Conservation (phyloP, 116 monocot genomes). For the Trichopus zeylanicus region DNA sequence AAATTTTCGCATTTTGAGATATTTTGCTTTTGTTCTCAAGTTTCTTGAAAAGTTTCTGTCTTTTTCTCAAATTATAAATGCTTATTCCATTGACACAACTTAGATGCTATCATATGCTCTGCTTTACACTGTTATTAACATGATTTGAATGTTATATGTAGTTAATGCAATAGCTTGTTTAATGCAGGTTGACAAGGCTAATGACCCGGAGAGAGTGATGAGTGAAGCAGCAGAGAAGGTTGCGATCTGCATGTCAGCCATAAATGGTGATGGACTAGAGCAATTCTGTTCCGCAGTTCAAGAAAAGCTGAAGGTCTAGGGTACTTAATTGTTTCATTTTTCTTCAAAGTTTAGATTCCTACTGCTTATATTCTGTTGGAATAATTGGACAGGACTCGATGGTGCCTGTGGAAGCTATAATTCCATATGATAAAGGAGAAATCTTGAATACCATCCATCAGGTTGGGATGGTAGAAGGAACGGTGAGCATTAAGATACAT, state of each 20-base stretch:
- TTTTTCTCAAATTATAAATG: no score
- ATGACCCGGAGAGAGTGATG: conserved; percentile 48
- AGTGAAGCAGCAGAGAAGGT: conserved; percentile 53
- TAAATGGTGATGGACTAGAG: conserved; percentile 65
- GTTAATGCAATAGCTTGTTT: background rate
- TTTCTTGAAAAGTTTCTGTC: no score
- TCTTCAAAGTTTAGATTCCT: background rate
- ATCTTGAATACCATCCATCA: conserved; percentile 86
- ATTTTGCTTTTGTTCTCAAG: no score
- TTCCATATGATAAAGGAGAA: conserved; percentile 87
- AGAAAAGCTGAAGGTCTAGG: conserved; percentile 60
- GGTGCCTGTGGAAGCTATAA: conserved; percentile 74
- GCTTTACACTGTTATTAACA: background rate
- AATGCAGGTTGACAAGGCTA: conserved; percentile 71
- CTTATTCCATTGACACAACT: background rate
- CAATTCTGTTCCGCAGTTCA: conserved; percentile 82
- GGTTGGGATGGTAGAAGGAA: conserved; percentile 79
- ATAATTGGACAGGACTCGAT: conserved; percentile 67
- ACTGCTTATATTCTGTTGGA: background rate
- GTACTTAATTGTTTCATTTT: background rate
- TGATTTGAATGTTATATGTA: background rate
- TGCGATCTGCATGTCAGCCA: conserved; percentile 81
- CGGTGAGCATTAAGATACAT: conserved; percentile 38
- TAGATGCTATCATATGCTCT: background rate
- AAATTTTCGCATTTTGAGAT: no score